These are phyloP conservation scores for Atkinsonella texensis DNA, from an alignment of 2,329 filamentous ascomycete genomes.

Conservation along the genomic window DNA sequence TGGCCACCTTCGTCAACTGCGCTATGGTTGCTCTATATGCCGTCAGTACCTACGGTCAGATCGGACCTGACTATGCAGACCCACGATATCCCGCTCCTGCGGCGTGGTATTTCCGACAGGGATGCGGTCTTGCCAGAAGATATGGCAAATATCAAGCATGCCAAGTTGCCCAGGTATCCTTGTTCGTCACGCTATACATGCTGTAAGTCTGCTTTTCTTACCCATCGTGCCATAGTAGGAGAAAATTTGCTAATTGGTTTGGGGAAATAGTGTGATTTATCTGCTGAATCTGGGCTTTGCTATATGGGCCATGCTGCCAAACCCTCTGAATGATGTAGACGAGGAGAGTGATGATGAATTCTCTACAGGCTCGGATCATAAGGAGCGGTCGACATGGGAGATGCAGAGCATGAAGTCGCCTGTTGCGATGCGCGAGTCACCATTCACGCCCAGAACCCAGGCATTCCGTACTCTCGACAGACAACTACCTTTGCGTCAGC, in stretches of 20 bases:
- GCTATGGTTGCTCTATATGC: constrained; percentile 50
- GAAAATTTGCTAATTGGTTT: not conserved
- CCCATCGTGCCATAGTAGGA: not conserved
- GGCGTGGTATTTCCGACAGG: constrained; percentile 65
- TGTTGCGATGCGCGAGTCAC: constrained; percentile 20
- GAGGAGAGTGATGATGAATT: constrained; percentile 32
- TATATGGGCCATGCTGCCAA: constrained; percentile 46
- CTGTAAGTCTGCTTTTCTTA: constrained; percentile 40
- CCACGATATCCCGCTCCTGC: constrained; percentile 45
- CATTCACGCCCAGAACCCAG: constrained; percentile 54
- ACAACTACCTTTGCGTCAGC: constrained; percentile 38
- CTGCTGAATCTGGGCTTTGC: constrained; percentile 45
- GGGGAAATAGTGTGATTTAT: constrained; percentile 41
- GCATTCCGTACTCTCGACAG: constrained; percentile 54
- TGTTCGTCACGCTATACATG: constrained; percentile 54
- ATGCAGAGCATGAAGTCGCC: constrained; percentile 38
- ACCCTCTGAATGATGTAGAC: constrained; percentile 37
- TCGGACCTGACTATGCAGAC: constrained; percentile 62
- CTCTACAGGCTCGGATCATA: constrained; percentile 20
- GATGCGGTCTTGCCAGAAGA: constrained; percentile 48
- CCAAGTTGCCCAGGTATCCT: constrained; percentile 53
- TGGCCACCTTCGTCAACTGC: constrained; percentile 47
- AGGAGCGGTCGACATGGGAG: constrained; percentile 41
- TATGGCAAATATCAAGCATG: constrained; percentile 47
- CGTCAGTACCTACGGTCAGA: constrained; percentile 57